These are phyloP conservation scores for Amylostereum chailletii DNA, from an alignment of 1,284 basidiomycete genomes.

Conservation along the genomic window DNA sequence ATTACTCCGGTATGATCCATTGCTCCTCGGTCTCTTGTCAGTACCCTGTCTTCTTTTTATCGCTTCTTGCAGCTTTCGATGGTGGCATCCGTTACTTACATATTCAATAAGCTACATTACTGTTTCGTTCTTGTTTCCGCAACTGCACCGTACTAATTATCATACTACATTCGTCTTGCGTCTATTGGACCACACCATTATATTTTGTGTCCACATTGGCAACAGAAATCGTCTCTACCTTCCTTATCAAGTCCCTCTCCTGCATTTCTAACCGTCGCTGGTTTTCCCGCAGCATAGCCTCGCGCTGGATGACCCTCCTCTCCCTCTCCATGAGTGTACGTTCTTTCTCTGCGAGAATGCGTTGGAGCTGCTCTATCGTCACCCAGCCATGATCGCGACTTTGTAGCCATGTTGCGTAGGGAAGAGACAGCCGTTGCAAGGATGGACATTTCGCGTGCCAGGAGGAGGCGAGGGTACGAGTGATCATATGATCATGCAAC, in stretches of 20 bases:
- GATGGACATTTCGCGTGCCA: constrained; percentile 16
- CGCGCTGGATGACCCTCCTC: constrained; percentile 5
- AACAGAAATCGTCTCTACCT: no score
- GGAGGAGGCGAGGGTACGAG: constrained; percentile 6
- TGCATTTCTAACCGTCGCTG: constrained; percentile 1
- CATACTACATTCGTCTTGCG: no score
- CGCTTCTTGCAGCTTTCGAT: no score
- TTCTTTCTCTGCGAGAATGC: constrained; percentile 7
- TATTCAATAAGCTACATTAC: no score
- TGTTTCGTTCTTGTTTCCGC: no score
- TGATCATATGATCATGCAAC: constrained; percentile 10
- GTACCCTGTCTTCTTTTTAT: no score
- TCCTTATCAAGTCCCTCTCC: not conserved
- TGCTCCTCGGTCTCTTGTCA: no score
- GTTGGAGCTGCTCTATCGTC: constrained; percentile 12
- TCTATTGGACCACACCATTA: no score
- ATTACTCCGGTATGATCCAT: no score
- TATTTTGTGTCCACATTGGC: no score
- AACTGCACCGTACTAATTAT: no score
- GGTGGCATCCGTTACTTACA: no score
- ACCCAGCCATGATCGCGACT: constrained; percentile 15
- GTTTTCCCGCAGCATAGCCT: constrained; percentile 2
- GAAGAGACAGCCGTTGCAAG: constrained; percentile 16
- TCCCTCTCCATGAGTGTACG: constrained; percentile 6
- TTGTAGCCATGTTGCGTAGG: constrained; percentile 13